A percentile compares a stretch with the other conserved stretches of the same genome.
Evolutionary conservation across 176 grass and related monocot genomes (phyloP).

Genomic region (Zoysia japonica): DNA sequence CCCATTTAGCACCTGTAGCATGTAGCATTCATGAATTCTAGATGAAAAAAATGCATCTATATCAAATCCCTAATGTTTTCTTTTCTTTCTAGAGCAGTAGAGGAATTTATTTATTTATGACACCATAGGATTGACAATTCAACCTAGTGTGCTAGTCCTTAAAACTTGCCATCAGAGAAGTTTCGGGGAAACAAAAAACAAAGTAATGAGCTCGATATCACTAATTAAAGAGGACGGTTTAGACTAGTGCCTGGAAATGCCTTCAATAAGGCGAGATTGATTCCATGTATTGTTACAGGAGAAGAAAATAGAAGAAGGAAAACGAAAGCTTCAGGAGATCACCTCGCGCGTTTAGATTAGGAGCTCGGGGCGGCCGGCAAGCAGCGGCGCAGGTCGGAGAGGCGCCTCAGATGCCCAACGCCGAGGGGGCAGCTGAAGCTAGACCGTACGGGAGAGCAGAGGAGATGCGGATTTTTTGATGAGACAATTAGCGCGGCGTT

Average conservation of each 20-base stretch:
- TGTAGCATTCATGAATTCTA: slow-evolving; percentile 8
- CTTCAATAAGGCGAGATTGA: not conserved
- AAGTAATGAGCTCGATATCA: not conserved
- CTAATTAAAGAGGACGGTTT: not conserved
- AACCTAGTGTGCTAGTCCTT: not conserved
- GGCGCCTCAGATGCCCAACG: not conserved
- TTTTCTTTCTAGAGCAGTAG: not conserved
- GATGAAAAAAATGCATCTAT: not conserved
- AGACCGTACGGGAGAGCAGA: too few species aligned
- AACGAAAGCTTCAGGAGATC: not conserved
- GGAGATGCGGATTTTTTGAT: too few species aligned
- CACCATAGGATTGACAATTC: not conserved
- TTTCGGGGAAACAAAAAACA: not conserved
- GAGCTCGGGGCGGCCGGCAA: not conserved
- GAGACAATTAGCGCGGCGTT: too few species aligned
- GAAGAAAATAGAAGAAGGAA: not conserved
- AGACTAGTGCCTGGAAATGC: not conserved
- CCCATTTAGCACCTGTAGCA: slow-evolving; percentile 51
- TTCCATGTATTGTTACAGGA: not conserved
- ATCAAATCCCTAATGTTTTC: not conserved
- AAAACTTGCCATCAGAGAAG: not conserved
- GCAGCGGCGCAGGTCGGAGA: not conserved
- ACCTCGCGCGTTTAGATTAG: not conserved
- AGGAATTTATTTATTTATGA: not conserved
- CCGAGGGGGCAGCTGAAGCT: not conserved